These are phyloP conservation scores for Byssoonygena ceratinophila DNA, from an alignment of 2,329 filamentous ascomycete genomes.

Conservation along the genomic window DNA sequence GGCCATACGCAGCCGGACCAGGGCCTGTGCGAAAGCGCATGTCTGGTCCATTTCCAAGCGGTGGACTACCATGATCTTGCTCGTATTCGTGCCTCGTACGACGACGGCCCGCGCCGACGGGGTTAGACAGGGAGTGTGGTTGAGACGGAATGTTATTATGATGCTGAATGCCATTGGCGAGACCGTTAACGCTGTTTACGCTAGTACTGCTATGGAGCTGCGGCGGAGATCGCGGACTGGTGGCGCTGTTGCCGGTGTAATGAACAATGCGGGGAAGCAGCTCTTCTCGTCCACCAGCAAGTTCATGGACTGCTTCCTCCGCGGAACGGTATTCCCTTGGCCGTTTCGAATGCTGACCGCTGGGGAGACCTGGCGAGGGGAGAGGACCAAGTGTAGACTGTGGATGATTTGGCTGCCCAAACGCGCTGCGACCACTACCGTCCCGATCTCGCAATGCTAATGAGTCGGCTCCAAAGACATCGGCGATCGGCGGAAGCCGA, in stretches of 20 bases:
- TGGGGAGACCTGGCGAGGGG: slow-evolving; percentile 65
- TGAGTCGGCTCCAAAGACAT: slow-evolving; percentile 76
- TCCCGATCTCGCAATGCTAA: slow-evolving; percentile 40
- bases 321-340: slow-evolving; percentile 86
- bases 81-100: slow-evolving; percentile 85
- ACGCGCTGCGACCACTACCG: slow-evolving; percentile 10
- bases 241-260: slow-evolving; percentile 74
- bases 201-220: slow-evolving; percentile 22
- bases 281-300: slow-evolving; percentile 85
- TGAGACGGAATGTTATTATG: slow-evolving; percentile 24
- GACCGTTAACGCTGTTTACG: slow-evolving; percentile 28
- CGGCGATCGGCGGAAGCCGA: slow-evolving; percentile 81
- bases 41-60: slow-evolving; percentile 63
- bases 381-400: slow-evolving; percentile 49
- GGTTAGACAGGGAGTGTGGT: slow-evolving; percentile 5
- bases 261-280: slow-evolving; percentile 87
- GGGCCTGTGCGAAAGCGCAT: slow-evolving; percentile 32
- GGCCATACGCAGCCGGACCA: slow-evolving; percentile 16
- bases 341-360: slow-evolving; percentile 44
- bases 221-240: slow-evolving; percentile 49
- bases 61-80: slow-evolving; percentile 71
- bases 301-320: slow-evolving; percentile 83
- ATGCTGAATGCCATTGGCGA: slow-evolving; percentile 28
- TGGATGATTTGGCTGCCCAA: slow-evolving; percentile 8
- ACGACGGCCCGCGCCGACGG: slow-evolving; percentile 44